These are phyloP conservation scores for Solanum rostratum DNA, from an alignment of 257 asterid species.

Conservation along the genomic window DNA sequence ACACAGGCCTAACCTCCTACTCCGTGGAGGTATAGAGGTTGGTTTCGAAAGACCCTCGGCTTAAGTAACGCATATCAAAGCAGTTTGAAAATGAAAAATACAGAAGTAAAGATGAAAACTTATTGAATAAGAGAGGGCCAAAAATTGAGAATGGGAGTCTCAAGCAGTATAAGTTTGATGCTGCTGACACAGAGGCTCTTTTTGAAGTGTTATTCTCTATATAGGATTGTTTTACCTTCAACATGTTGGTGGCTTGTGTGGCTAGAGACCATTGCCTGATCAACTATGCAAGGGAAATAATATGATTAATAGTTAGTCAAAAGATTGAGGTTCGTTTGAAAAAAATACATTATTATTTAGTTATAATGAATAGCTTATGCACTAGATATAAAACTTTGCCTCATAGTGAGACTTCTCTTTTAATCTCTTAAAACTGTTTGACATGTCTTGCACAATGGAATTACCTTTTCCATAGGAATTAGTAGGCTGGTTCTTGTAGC, in stretches of 20 bases:
- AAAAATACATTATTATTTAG: not conserved
- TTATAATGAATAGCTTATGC: not conserved
- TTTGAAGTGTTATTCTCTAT: not conserved
- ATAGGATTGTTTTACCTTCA: not conserved
- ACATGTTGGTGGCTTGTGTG: not conserved
- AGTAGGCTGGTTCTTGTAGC: not conserved
- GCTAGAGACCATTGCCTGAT: not conserved
- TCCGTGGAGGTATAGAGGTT: not conserved
- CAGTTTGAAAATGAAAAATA: not conserved
- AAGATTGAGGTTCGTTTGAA: not conserved
- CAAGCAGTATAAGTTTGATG: not conserved
- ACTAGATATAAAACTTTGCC: not conserved
- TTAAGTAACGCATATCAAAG: not conserved
- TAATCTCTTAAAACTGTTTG: not conserved
- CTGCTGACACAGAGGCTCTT: not conserved
- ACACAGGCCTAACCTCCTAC: not conserved
- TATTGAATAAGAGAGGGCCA: not conserved
- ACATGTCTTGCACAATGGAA: not conserved
- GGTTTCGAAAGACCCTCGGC: not conserved
- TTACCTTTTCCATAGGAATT: not conserved
- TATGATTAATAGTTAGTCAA: not conserved
- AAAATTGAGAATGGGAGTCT: not conserved
- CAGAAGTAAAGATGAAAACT: not conserved
- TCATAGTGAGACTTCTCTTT: not conserved
- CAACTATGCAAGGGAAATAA: not conserved